These are phyloP conservation scores for Aaosphaeria arxii DNA, from an alignment of 2,329 filamentous ascomycete genomes.

Conservation along the genomic window DNA sequence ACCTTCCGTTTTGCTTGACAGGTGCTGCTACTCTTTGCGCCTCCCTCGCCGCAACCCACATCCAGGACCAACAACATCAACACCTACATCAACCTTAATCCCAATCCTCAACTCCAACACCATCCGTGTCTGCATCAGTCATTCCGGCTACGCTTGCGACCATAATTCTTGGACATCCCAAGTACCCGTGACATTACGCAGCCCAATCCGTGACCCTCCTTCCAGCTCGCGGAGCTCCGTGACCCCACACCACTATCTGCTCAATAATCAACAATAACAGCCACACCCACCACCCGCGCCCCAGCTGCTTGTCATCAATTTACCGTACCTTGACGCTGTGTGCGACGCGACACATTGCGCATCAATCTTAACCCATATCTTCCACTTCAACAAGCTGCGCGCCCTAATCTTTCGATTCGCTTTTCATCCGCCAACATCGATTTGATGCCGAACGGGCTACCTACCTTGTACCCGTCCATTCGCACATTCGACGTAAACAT, in stretches of 20 bases:
- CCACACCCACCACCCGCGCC: not conserved
- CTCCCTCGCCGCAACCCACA: not conserved
- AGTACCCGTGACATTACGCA: too few relatives aligned
- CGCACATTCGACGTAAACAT: constrained; percentile 30
- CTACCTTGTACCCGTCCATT: constrained; percentile 31
- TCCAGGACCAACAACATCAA: not conserved
- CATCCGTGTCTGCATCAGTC: not conserved
- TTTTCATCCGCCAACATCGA: constrained; percentile 4
- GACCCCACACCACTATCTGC: constrained; percentile 2
- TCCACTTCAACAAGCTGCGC: not conserved
- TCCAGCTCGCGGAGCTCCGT: too few relatives aligned
- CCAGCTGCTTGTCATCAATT: not conserved
- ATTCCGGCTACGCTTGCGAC: not conserved
- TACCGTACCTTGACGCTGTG: not conserved
- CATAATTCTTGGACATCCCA: too few relatives aligned
- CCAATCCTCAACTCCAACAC: not conserved
- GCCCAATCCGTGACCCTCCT: too few relatives aligned
- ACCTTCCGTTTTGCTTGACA: not conserved
- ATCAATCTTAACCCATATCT: not conserved
- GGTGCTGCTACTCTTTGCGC: not conserved
- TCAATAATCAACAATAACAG: constrained; percentile 11
- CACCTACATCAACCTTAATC: too few relatives aligned
- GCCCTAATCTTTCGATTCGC: constrained; percentile 1
- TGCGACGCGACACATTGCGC: not conserved
- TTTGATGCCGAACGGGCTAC: constrained; percentile 23